Evolutionary conservation across 192 early-diverging fungal species (phyloP), one percentile per base, ranked within the genome.

Genomic region (Podila epigama): DNA sequence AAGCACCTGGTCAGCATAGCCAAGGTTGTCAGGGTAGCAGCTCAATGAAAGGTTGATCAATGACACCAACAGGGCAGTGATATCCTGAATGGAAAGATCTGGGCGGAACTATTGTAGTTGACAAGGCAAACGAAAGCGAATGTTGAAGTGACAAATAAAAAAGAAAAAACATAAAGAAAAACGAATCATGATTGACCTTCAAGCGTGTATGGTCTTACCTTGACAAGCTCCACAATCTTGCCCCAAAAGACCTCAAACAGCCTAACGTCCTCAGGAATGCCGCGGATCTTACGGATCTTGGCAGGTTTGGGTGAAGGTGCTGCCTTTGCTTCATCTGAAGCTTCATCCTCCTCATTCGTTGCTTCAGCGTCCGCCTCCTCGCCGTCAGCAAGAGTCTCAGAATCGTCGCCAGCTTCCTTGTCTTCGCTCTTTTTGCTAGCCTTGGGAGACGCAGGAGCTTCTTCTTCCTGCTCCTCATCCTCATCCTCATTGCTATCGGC

Each of bases 191-290:
- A 41, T 28, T 62, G 27, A 44, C 20, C 16, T 29, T 27, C 1
- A 41, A 34, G 35, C 52, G n/a, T 22, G 12, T 36, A 4, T 16
- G 8, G 51, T 13, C 15, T 20, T 80, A 92, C 92, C 82, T 91
- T 92, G 41, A 99, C 92, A 32, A 98, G 87, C 41, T 93, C 90
- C 31, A 92, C 92, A 66, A 99, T 93, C 75, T 99, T 96, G 32
- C 78, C 84, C 98, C 98, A 99, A 80, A 99, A 99, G 32, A 98
- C 93, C 55, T 93, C 94, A 86, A 99, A 99, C 18, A 99, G 82
- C 51, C 89, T 85, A 20, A 95, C 91, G 67, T 95, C 93, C 35
- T 93, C 88, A 8, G 94, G 95, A 58, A 95, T 95, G 16, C 93
- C 95, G 63, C 89, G 86, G 36, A 84, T 82, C 61, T 86, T 86